Base-by-base conservation (phyloP, 768 basidiomycete species). In the Pisolithus microcarpus region DNA sequence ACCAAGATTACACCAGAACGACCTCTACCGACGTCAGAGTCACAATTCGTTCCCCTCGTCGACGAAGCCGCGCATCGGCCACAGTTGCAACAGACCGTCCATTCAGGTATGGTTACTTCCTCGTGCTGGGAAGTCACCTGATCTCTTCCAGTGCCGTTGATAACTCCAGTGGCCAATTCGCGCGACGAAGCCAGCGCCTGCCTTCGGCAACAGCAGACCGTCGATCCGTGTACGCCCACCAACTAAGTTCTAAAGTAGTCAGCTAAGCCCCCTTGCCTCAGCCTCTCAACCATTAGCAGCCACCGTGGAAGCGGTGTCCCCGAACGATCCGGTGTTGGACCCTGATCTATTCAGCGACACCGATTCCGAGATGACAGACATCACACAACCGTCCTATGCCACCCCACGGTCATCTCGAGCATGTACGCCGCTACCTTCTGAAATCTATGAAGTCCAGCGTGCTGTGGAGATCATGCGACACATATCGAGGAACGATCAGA, bases 401-500 rank as follows among this genome's bases (percentile, higher is more conserved):
- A 63, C 61, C 16, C 61, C 61, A 7, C 7, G 61, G 15, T 68
- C 62, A 10, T 61, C 59, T n/a, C 54, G 62, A 2, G 34, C 53
- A 3, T 55, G 56, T 19, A 68, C 61, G 5, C 61, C 61, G 19
- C 51, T 48, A 1, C 30, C 48, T 1, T 53, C 63, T 18, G 56
- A 56, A 7, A 47, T 57, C 6, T 39, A 49, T 3, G 46, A 63
- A 23, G 58, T 69, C 10, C 18, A 56, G 7, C 61, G 57, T 8
- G 57, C 56, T 21, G 63, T 67, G 34, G 39, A 36, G 5, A 60
- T 68, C 39, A 69, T 69, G 61, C 54, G 38, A 34, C 49, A 57
- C 10, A 57, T 67, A 26, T 57, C 61, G 16, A 28, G 15, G 1
- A 49, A 59, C 16, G 63, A 68, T 24, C 30, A 51, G 3, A 38